phyloP scores from a whole-genome alignment of 1,139 yeast genomes.

The Hyphopichia burtonii region DNA sequence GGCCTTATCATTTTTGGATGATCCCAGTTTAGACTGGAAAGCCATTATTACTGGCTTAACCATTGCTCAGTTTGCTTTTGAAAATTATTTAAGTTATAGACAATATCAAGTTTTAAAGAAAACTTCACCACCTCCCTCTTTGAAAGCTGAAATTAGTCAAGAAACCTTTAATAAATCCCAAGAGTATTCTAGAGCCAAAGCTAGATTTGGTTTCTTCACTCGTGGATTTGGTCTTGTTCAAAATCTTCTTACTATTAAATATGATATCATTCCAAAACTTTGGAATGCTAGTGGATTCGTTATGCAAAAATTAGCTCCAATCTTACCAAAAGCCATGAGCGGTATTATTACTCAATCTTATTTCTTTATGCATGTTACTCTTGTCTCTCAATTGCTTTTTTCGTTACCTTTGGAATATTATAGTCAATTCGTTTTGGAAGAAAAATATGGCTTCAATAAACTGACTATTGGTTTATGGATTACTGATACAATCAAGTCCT shows the following conservation, averaged over 20 bases:
- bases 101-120: conserved; percentile 67
- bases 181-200: conserved; percentile 79
- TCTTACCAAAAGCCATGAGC: conserved; percentile 45
- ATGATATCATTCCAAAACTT: conserved; percentile 63
- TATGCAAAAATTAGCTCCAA: conserved; percentile 28
- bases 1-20: conserved; percentile 34
- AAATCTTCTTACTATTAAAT: conserved; percentile 58
- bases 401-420: conserved; percentile 73
- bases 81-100: conserved; percentile 69
- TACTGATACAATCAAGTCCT: conserved; percentile 64
- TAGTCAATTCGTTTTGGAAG: conserved; percentile 84
- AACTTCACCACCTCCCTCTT: conserved; percentile 59
- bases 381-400: conserved; percentile 27
- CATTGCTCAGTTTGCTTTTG: conserved; percentile 72
- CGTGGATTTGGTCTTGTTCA: conserved; percentile 53
- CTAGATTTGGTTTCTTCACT: conserved; percentile 62
- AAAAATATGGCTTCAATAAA: conserved; percentile 90
- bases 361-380: conserved; percentile 49
- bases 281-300: conserved; percentile 57
- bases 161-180: conserved; percentile 80
- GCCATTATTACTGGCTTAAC: conserved; percentile 70
- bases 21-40: conserved; percentile 73
- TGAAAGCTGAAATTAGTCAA: conserved; percentile 63
- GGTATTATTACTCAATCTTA: conserved; percentile 69
- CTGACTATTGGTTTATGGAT: conserved; percentile 71